phyloP scores from a whole-genome alignment of 1,284 basidiomycete genomes.

The Rhodotorula sp. region DNA sequence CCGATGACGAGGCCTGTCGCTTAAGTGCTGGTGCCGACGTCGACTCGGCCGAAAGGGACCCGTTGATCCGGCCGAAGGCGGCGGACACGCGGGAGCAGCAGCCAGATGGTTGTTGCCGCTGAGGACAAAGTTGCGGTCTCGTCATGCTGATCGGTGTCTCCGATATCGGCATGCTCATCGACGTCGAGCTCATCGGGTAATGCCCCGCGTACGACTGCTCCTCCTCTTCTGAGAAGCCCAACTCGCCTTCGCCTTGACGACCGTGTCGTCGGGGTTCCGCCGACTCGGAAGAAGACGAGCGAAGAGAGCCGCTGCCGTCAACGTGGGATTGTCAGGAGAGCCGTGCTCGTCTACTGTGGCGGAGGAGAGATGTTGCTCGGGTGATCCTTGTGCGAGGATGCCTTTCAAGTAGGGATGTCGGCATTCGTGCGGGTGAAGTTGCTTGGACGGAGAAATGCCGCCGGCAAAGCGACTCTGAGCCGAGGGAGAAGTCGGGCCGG shows the following conservation, averaged over 20 bases:
- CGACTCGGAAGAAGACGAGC: slow-evolving; percentile 14
- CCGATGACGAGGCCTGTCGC: too few species aligned
- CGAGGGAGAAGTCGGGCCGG: slow-evolving; percentile 44
- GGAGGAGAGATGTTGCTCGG: slow-evolving; percentile 42
- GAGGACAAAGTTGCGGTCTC: neutral
- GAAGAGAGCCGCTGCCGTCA: slow-evolving; percentile 3
- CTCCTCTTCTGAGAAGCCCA: too few species aligned
- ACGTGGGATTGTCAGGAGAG: neutral
- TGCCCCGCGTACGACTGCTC: too few species aligned
- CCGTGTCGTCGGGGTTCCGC: slow-evolving; percentile 19
- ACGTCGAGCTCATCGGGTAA: neutral
- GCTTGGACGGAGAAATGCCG: slow-evolving; percentile 43
- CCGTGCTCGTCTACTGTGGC: slow-evolving; percentile 2
- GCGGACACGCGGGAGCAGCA: neutral
- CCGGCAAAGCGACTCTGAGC: slow-evolving; percentile 43
- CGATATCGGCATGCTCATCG: too few species aligned
- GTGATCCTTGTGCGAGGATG: slow-evolving; percentile 42
- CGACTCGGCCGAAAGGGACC: too few species aligned
- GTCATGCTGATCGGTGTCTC: neutral
- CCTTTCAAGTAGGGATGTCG: slow-evolving; percentile 42
- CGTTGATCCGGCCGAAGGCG: too few species aligned
- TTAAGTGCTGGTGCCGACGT: too few species aligned
- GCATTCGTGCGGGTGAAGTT: slow-evolving; percentile 40
- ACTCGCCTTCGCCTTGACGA: too few species aligned
- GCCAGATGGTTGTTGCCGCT: neutral